A percentile compares a stretch with the other conserved stretches of the same genome.
phyloP scores from a whole-genome alignment of 805 yeast genomes.

The Wickerhamiella sergipiensis region DNA sequence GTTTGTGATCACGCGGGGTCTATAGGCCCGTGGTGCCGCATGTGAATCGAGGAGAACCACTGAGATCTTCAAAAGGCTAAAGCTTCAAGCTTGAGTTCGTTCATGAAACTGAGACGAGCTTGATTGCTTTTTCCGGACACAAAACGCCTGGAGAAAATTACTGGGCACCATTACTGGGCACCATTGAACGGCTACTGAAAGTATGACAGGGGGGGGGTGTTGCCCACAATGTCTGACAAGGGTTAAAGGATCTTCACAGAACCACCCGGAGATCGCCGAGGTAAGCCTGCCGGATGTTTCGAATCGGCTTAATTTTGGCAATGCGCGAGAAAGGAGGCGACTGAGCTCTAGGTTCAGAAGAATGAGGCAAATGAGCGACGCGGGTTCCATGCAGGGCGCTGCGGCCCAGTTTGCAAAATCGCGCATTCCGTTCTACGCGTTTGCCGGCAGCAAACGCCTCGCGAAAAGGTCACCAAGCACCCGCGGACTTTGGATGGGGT shows the following conservation, averaged over 20 bases:
- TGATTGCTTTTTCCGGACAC: not conserved
- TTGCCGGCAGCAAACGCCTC: not conserved
- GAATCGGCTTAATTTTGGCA: not conserved
- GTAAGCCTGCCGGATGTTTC: not conserved
- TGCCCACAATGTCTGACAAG: no score
- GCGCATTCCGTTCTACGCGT: not conserved
- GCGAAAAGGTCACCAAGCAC: no score
- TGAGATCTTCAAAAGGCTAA: not conserved
- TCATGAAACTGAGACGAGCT: not conserved
- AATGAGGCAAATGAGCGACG: not conserved
- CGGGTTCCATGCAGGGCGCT: not conserved
- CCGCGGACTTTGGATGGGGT: no score
- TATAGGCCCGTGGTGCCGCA: not conserved
- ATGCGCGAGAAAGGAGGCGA: no score
- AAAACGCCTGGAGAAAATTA: not conserved
- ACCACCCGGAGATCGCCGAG: not conserved
- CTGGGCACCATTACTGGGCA: not conserved
- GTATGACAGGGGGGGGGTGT: not conserved
- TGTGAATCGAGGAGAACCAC: not conserved
- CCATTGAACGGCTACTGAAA: not conserved
- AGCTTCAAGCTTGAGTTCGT: not conserved
- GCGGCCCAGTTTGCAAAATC: not conserved
- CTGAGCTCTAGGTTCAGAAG: not conserved
- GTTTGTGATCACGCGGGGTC: not conserved
- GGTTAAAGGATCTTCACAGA: not conserved